Evolutionary conservation across 306 rosid species (phyloP).

Genomic region (Lablab purpureus): DNA sequence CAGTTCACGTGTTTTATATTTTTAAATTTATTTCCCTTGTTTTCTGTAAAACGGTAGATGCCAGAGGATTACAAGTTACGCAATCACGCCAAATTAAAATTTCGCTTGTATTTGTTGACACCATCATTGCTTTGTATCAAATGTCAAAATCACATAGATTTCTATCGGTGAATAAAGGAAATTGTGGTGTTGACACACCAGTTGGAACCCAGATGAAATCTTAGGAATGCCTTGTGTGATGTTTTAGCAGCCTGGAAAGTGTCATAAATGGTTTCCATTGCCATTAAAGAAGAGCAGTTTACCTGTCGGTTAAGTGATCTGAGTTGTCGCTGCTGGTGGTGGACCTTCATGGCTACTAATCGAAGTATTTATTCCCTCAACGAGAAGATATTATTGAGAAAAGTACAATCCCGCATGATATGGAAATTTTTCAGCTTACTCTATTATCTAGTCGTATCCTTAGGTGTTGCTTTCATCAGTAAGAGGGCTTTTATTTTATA

Average conservation of each 20-base stretch:
- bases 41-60: slow-evolving; percentile 35
- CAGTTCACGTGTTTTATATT: slow-evolving; percentile 2
- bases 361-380: background rate
- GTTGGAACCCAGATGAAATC: slow-evolving; percentile 6
- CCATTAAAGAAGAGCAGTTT: slow-evolving; percentile 35
- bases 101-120: slow-evolving; percentile 8
- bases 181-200: slow-evolving; percentile 1
- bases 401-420: background rate
- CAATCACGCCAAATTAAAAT: slow-evolving; percentile 15
- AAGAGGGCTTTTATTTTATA: background rate
- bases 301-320: slow-evolving; percentile 33
- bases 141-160: slow-evolving; percentile 20
- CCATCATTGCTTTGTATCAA: slow-evolving; percentile 26
- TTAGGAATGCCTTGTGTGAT: slow-evolving; percentile 32
- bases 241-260: slow-evolving; percentile 24
- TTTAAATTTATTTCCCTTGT: background rate
- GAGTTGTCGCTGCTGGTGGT: slow-evolving; percentile 32
- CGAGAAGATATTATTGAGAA: background rate
- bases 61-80: slow-evolving; percentile 24
- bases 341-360: slow-evolving; percentile 29
- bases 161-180: slow-evolving; percentile 33
- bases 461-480: slow-evolving; percentile 1
- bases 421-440: slow-evolving; percentile 9
- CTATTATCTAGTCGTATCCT: background rate
- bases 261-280: slow-evolving; percentile 43